These are phyloP conservation scores for Lachnellula hyalina DNA, from an alignment of 2,329 filamentous ascomycete genomes.

Conservation along the genomic window DNA sequence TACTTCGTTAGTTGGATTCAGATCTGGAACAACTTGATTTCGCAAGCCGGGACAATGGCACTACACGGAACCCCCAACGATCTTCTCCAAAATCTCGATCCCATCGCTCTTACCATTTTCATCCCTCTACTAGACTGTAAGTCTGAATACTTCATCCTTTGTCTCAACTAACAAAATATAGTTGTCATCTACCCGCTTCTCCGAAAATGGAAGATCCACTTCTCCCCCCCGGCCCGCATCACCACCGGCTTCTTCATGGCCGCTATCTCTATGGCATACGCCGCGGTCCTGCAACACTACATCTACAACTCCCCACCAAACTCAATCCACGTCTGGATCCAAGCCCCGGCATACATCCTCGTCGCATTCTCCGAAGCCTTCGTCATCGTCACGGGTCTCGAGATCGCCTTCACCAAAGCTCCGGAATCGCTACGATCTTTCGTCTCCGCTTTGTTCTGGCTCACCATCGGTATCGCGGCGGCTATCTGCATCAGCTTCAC, in stretches of 20 bases:
- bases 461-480: conserved; percentile 52
- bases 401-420: conserved; percentile 71
- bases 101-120: conserved; percentile 53
- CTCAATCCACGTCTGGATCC: conserved; percentile 51
- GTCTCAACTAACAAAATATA: too few species aligned
- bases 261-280: conserved; percentile 48
- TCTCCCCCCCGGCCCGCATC: conserved; percentile 53
- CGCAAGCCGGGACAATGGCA: conserved; percentile 52
- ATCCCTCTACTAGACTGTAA: conserved; percentile 48
- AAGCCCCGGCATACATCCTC: conserved; percentile 46
- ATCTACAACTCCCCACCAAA: conserved; percentile 51
- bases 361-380: conserved; percentile 57
- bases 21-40: conserved; percentile 63
- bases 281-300: conserved; percentile 51
- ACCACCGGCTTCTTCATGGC: conserved; percentile 51
- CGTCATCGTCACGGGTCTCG: conserved; percentile 61
- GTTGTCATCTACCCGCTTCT: conserved; percentile 61
- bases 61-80: conserved; percentile 54
- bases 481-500: conserved; percentile 42
- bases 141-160: too few species aligned
- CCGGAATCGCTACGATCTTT: conserved; percentile 63
- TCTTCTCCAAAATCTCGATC: conserved; percentile 54
- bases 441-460: conserved; percentile 50
- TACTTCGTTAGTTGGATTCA: too few species aligned
- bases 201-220: conserved; percentile 45